A percentile compares a stretch with the other conserved stretches of the same genome.
phyloP scores from a whole-genome alignment of 1,139 yeast genomes.

The Pichia kudriavzevii region DNA sequence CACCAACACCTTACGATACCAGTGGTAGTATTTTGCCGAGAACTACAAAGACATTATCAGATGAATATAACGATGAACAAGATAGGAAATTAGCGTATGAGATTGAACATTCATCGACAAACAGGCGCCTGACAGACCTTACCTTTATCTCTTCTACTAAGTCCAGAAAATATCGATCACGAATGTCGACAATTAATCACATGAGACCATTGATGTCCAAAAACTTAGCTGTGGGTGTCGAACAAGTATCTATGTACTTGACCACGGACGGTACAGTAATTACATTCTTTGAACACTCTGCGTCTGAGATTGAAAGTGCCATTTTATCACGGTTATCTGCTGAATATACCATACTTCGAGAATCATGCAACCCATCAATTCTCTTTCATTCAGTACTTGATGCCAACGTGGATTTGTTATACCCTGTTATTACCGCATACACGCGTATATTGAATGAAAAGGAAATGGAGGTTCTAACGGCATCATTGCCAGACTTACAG shows the following conservation, averaged over 20 bases:
- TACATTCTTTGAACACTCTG: conserved; percentile 49
- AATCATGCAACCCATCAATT: conserved; percentile 42
- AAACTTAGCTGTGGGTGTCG: conserved; percentile 43
- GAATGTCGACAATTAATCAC: conserved; percentile 32
- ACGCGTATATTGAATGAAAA: conserved; percentile 39
- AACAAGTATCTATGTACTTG: conserved; percentile 44
- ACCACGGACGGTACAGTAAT: conserved; percentile 37
- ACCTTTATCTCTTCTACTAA: conserved; percentile 14
- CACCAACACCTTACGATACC: background rate
- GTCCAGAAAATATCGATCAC: conserved; percentile 24
- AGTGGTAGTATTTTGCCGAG: conserved; percentile 7
- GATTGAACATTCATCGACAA: conserved; percentile 13
- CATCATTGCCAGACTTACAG: conserved; percentile 35
- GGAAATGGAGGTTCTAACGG: conserved; percentile 41
- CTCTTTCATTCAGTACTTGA: conserved; percentile 47
- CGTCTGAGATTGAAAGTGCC: conserved; percentile 42
- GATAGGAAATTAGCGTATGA: conserved; percentile 8
- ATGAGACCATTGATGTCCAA: conserved; percentile 38
- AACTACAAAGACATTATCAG: conserved; percentile 1
- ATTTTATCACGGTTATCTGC: conserved; percentile 38
- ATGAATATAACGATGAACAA: conserved; percentile 1
- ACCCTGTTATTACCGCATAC: conserved; percentile 53
- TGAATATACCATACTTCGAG: conserved; percentile 39
- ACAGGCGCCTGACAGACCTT: conserved; percentile 27
- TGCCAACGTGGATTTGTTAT: conserved; percentile 48